Conservation (phyloP, 148 eudicot species). For the Euryodendron excelsum region DNA sequence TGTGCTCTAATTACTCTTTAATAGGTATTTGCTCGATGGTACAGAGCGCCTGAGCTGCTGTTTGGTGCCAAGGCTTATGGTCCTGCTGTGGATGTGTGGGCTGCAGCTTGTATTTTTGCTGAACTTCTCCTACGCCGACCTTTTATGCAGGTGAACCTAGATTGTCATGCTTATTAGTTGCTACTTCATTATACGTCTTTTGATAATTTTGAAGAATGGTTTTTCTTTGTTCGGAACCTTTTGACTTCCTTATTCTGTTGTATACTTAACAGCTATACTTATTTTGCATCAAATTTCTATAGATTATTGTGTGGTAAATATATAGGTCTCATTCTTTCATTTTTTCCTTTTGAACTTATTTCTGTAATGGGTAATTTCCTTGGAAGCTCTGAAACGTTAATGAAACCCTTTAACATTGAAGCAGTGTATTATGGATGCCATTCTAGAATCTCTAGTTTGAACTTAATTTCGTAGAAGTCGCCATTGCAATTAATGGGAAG, state of each 20-base stretch:
- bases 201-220: not conserved
- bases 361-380: not conserved
- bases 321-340: not conserved
- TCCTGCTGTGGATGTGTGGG: conserved; percentile 98
- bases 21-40: conserved; percentile 99
- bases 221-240: not conserved
- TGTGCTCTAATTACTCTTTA: conserved; percentile 9
- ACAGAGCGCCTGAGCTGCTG: conserved; percentile 91
- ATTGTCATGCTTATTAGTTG: not conserved
- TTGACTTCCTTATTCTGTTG: not conserved
- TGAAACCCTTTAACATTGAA: not conserved
- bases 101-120: conserved; percentile 98
- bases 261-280: too few relatives aligned
- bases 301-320: not conserved
- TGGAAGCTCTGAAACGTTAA: too few relatives aligned
- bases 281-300: not conserved
- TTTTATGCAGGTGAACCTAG: conserved; percentile 66
- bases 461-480: too few relatives aligned
- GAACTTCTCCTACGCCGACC: conserved; percentile 88
- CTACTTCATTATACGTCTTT: not conserved
- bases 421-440: not conserved
- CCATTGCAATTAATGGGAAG: too few relatives aligned
- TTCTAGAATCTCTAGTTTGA: not conserved
- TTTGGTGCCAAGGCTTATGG: conserved; percentile 98
- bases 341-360: not conserved